These are phyloP conservation scores for Middelhovenomyces tepae DNA, from an alignment of 805 yeast genomes.

Conservation along the genomic window DNA sequence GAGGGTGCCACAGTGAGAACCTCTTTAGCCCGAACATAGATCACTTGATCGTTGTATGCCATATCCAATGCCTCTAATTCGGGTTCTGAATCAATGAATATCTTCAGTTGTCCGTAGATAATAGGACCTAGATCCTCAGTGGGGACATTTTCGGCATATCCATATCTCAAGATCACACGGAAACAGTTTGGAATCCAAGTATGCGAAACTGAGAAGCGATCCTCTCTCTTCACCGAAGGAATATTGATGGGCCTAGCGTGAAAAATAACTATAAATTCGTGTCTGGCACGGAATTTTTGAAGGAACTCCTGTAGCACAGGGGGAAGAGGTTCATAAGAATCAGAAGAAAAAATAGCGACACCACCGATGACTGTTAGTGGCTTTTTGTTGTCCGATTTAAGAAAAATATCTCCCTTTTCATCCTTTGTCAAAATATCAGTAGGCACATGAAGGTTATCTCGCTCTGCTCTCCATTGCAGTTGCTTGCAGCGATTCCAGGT, in stretches of 20 bases:
- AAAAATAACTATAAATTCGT: constrained; percentile 8
- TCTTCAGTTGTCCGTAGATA: constrained; percentile 4
- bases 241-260: constrained; percentile 8
- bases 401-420: constrained; percentile 2
- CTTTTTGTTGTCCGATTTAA: constrained; percentile 3
- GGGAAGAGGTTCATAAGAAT: constrained; percentile 8
- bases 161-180: constrained; percentile 10
- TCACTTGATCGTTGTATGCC: constrained; percentile 7
- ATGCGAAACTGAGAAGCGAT: constrained; percentile 6
- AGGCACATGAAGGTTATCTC: constrained; percentile 1
- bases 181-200: constrained; percentile 8
- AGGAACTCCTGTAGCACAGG: constrained; percentile 8
- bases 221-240: constrained; percentile 8
- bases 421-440: constrained; percentile 1
- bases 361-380: constrained; percentile 5
- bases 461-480: constrained; percentile 7
- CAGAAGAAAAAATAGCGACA: constrained; percentile 8
- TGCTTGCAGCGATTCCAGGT: constrained; percentile 9
- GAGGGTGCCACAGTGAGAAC: background rate
- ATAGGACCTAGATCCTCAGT: constrained; percentile 5
- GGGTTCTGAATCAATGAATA: background rate
- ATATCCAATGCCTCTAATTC: constrained; percentile 2
- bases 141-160: constrained; percentile 10
- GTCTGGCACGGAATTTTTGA: constrained; percentile 9
- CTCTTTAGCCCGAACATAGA: constrained; percentile 7